A percentile compares a stretch with the other conserved stretches of the same genome.
phyloP scores from a whole-genome alignment of 1,284 basidiomycete species.

The Ceratobasidium sp. region DNA sequence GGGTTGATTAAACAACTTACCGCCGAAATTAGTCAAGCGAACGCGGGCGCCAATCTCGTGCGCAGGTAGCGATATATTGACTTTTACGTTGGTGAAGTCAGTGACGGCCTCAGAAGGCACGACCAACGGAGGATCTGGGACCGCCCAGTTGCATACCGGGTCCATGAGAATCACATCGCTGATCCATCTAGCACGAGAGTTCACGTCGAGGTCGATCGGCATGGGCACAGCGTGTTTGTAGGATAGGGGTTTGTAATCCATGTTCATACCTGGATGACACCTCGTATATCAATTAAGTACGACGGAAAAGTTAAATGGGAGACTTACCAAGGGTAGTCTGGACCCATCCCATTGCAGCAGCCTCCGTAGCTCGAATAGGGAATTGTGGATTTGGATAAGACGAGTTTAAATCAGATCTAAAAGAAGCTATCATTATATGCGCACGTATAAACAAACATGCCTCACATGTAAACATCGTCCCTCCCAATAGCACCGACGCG shows the following conservation, averaged over 20 bases:
- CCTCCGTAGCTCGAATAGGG: not conserved
- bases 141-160: conserved; percentile 30
- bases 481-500: conserved; percentile 25
- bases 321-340: conserved; percentile 21
- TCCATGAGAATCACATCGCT: conserved; percentile 42
- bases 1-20: too few species aligned
- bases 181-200: conserved; percentile 1
- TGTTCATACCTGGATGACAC: conserved; percentile 18
- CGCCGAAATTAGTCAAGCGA: too few species aligned
- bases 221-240: conserved; percentile 27
- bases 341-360: conserved; percentile 39
- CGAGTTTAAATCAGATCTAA: not conserved
- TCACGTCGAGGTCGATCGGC: conserved; percentile 10
- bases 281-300: too few species aligned
- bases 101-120: too few species aligned
- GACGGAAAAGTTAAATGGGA: too few species aligned
- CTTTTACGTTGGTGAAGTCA: too few species aligned
- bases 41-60: too few species aligned
- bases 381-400: not conserved
- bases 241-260: conserved; percentile 17
- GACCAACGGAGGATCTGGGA: conserved; percentile 26
- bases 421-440: not conserved
- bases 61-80: too few species aligned
- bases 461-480: conserved; percentile 17
- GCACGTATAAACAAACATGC: not conserved